These are phyloP conservation scores for Oryza glaberrima DNA, from an alignment of 176 grass and related monocot species.

Conservation along the genomic window DNA sequence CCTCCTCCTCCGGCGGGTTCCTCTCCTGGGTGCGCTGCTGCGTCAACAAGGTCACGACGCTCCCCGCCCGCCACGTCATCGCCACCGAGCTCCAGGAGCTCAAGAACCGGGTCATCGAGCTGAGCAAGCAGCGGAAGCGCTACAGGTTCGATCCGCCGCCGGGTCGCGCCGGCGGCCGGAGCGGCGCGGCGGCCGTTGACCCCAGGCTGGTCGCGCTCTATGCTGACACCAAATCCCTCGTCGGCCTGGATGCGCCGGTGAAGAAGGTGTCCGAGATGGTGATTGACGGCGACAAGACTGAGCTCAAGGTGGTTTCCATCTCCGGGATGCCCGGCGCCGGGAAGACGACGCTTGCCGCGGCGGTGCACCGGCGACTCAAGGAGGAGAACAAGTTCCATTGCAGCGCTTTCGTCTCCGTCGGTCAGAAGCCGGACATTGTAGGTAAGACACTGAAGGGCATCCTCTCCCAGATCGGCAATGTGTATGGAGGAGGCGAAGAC, in stretches of 20 bases:
- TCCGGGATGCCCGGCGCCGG: slow-evolving; percentile 45
- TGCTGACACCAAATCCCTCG: neutral
- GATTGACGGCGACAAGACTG: neutral
- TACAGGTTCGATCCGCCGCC: slow-evolving; percentile 17
- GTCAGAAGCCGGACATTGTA: neutral
- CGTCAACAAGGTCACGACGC: neutral
- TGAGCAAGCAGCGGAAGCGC: slow-evolving; percentile 42
- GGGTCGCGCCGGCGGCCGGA: neutral
- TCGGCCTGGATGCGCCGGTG: slow-evolving; percentile 19
- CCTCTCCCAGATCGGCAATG: neutral
- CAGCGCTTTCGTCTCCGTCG: slow-evolving; percentile 4
- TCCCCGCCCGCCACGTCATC: slow-evolving; percentile 39
- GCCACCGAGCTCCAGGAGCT: slow-evolving; percentile 43
- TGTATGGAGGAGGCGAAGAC: neutral
- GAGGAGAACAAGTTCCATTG: neutral
- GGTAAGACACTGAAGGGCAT: slow-evolving; percentile 9
- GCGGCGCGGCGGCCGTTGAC: neutral
- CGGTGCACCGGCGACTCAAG: neutral
- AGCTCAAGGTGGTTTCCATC: slow-evolving; percentile 21
- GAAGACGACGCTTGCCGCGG: slow-evolving; percentile 48
- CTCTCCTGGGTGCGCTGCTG: neutral
- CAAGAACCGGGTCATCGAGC: slow-evolving; percentile 30
- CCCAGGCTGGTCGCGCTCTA: neutral
- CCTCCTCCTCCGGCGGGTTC: neutral
- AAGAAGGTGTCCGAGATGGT: slow-evolving; percentile 20